Evolutionary conservation across 768 basidiomycete genomes (phyloP).

Genomic region (Macrolepiota fuliginosa): DNA sequence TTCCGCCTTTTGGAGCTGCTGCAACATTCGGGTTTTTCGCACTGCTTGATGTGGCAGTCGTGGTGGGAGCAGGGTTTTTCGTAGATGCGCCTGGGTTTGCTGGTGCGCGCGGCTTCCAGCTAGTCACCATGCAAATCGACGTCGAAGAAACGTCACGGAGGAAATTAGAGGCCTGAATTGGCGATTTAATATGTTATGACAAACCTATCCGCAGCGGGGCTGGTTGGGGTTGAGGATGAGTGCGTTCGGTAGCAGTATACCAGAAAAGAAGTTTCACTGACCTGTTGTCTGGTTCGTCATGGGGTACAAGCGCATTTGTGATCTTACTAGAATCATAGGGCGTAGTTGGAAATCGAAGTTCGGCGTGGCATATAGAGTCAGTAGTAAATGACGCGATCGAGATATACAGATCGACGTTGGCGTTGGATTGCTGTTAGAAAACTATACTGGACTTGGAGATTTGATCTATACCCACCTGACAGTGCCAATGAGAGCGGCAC

Average conservation of each 20-base stretch:
- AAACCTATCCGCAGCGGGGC: not conserved
- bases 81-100: no score
- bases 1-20: no score
- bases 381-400: not conserved
- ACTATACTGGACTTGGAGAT: not conserved
- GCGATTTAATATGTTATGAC: not conserved
- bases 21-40: no score
- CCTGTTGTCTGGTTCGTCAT: not conserved
- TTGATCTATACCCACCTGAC: not conserved
- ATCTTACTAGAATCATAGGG: not conserved
- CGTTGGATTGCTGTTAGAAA: not conserved
- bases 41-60: no score
- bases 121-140: not conserved
- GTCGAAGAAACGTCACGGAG: not conserved
- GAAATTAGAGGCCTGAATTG: not conserved
- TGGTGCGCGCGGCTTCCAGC: not conserved
- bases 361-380: not conserved
- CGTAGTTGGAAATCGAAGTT: not conserved
- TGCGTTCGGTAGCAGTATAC: not conserved
- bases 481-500: not conserved
- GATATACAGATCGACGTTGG: not conserved
- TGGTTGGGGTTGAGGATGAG: not conserved
- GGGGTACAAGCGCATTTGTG: not conserved
- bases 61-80: no score
- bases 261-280: not conserved